A percentile compares a stretch with the other conserved stretches of the same genome.
Conservation (phyloP, 2,329 filamentous ascomycete species). For the Aspergillus ustus region DNA sequence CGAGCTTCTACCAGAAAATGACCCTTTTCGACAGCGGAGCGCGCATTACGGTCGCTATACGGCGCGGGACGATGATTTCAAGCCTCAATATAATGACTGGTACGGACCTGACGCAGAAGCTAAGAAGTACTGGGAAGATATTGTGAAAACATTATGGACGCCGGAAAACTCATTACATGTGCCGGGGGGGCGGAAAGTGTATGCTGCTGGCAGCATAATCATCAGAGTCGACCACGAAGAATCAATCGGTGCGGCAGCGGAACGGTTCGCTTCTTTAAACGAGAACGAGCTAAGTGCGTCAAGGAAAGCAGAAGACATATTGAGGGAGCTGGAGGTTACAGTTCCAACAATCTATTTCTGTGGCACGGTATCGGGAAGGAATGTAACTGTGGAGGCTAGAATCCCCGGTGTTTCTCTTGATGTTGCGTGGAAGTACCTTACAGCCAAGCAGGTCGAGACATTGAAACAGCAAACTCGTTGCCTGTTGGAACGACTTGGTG, state of each 20-base stretch:
- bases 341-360: conserved; percentile 45
- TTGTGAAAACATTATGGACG: conserved; percentile 37
- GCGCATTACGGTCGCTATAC: conserved; percentile 41
- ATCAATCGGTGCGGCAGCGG: conserved; percentile 31
- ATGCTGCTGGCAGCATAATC: conserved; percentile 42
- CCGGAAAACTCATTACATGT: conserved; percentile 38
- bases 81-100: conserved; percentile 39
- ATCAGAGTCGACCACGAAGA: conserved; percentile 41
- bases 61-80: conserved; percentile 41
- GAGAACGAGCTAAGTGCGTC: conserved; percentile 44
- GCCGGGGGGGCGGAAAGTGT: conserved; percentile 38
- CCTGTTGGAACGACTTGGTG: conserved; percentile 35
- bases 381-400: conserved; percentile 46
- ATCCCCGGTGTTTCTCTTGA: conserved; percentile 47
- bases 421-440: conserved; percentile 44
- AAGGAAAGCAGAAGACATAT: conserved; percentile 38
- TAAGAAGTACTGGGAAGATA: conserved; percentile 41
- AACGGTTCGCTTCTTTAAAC: conserved; percentile 40
- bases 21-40: conserved; percentile 39
- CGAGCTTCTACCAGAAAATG: conserved; percentile 36
- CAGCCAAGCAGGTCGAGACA: conserved; percentile 34
- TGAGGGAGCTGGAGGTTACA: conserved; percentile 38
- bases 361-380: conserved; percentile 43
- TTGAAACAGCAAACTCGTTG: conserved; percentile 45
- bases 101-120: conserved; percentile 35